These are phyloP conservation scores for Exophiala xenobiotica DNA, from an alignment of 2,329 filamentous ascomycete genomes.

Conservation along the genomic window DNA sequence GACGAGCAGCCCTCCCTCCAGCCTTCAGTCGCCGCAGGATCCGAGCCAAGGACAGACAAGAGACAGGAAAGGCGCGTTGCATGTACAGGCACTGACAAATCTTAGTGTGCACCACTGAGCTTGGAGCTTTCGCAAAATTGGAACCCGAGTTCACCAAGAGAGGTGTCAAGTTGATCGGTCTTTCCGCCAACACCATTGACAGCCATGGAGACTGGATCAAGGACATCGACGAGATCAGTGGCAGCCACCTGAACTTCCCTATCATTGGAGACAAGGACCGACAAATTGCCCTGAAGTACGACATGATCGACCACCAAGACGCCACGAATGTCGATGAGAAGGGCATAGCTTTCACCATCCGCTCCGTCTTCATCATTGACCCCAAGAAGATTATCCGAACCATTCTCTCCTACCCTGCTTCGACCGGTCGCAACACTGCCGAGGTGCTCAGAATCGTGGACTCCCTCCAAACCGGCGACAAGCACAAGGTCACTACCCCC, in stretches of 20 bases:
- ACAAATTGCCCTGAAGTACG: conserved; percentile 42
- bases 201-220: conserved; percentile 54
- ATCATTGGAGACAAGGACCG: conserved; percentile 47
- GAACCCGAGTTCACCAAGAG: conserved; percentile 64
- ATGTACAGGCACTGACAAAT: neutral
- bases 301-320: conserved; percentile 44
- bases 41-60: neutral
- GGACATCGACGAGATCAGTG: conserved; percentile 49
- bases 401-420: conserved; percentile 63
- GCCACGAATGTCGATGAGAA: conserved; percentile 46
- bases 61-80: neutral
- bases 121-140: conserved; percentile 63
- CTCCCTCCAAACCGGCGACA: conserved; percentile 59
- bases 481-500: conserved; percentile 59
- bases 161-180: conserved; percentile 61
- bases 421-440: conserved; percentile 58
- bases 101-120: conserved; percentile 57
- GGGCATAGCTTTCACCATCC: conserved; percentile 61
- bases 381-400: conserved; percentile 64
- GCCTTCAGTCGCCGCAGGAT: neutral
- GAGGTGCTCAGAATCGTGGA: conserved; percentile 61
- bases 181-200: conserved; percentile 59
- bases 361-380: conserved; percentile 65
- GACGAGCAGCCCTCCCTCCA: neutral
- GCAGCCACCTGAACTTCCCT: conserved; percentile 40